Evolutionary conservation across 179 eudicot genomes (phyloP).

Genomic region (Nepenthes alata): DNA sequence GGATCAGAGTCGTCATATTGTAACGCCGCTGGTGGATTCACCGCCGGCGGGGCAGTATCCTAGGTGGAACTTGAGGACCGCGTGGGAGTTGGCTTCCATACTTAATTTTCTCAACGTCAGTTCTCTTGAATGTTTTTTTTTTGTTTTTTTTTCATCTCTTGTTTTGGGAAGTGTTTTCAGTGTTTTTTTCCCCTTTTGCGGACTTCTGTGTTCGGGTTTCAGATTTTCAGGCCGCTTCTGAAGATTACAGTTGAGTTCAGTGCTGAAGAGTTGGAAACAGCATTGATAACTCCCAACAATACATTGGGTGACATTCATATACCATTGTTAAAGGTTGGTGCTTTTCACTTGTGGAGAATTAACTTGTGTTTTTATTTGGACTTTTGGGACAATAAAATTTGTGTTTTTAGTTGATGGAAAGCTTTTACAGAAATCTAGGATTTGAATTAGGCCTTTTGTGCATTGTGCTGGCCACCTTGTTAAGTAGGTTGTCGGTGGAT

Average conservation of each 20-base stretch:
- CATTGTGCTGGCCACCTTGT: too few relatives aligned
- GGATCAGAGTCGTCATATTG: constrained; percentile 40
- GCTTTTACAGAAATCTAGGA: too few relatives aligned
- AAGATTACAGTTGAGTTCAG: constrained; percentile 68
- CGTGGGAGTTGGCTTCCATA: constrained; percentile 89
- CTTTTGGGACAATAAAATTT: neutral
- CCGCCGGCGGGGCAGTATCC: constrained; percentile 46
- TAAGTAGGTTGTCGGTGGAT: too few relatives aligned
- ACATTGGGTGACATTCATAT: constrained; percentile 80
- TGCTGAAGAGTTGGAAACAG: constrained; percentile 89
- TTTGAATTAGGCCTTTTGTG: too few relatives aligned
- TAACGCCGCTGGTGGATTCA: constrained; percentile 45
- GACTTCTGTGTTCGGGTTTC: constrained; percentile 19
- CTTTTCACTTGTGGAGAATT: neutral
- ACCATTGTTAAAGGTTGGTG: constrained; percentile 82
- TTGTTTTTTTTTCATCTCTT: constrained; percentile 5
- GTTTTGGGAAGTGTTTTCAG: constrained; percentile 3
- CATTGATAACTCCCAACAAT: constrained; percentile 68
- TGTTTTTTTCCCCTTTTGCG: constrained; percentile 5
- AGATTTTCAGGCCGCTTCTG: constrained; percentile 76
- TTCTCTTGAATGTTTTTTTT: constrained; percentile 8
- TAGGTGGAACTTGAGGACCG: constrained; percentile 56
- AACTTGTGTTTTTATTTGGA: neutral
- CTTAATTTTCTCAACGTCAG: constrained; percentile 74
- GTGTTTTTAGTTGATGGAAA: neutral